Evolutionary conservation across 108 stramenopile species (phyloP).

Genomic region (Nitzschia putrida): DNA sequence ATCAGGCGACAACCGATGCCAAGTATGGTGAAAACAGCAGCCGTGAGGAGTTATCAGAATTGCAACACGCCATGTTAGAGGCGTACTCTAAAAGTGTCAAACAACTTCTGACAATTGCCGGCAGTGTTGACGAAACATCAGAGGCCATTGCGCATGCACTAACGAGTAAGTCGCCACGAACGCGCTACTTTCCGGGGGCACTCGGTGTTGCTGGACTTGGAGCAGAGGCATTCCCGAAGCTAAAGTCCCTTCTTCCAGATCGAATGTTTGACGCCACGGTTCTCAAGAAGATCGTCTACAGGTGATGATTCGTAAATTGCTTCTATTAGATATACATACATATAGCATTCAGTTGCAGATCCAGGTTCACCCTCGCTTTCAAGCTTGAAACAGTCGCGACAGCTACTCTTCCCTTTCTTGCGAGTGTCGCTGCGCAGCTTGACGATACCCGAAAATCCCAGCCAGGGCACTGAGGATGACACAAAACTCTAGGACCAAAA

Average conservation of each 20-base stretch:
- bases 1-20: constrained; percentile 3
- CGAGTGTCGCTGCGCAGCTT: constrained; percentile 24
- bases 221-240: background rate
- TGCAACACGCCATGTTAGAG: background rate
- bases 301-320: too few relatives aligned
- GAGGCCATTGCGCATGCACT: background rate
- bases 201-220: constrained; percentile 1
- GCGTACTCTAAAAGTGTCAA: background rate
- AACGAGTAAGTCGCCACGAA: background rate
- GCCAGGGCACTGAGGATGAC: constrained; percentile 52
- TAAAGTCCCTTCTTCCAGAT: background rate
- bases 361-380: too few relatives aligned
- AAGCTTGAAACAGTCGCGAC: too few relatives aligned
- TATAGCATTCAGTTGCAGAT: too few relatives aligned
- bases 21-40: background rate
- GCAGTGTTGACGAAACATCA: background rate
- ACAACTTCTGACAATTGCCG: background rate
- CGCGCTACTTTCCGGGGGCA: background rate
- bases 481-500: constrained; percentile 49
- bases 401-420: too few relatives aligned
- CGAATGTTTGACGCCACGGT: background rate
- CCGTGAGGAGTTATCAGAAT: background rate
- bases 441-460: constrained; percentile 58
- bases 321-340: too few relatives aligned
- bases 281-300: background rate